phyloP scores from a whole-genome alignment of 805 yeast genomes.

The Sugiyamaella lignohabitans region DNA sequence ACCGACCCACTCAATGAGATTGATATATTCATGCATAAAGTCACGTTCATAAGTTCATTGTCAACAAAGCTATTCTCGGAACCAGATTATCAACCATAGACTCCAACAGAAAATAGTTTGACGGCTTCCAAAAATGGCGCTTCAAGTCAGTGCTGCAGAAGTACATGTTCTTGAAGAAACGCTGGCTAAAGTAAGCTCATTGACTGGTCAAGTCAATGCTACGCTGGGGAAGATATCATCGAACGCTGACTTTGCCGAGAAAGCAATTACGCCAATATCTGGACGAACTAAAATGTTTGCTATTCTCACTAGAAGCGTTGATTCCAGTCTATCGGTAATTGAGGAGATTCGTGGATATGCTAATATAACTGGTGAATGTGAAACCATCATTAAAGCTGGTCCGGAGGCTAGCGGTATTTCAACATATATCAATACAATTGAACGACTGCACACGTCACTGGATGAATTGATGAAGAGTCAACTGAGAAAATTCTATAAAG shows the following conservation, averaged over 20 bases:
- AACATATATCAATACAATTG: slow-evolving; percentile 22
- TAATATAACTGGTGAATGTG: slow-evolving; percentile 37
- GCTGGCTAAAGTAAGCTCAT: slow-evolving; percentile 48
- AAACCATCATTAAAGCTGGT: slow-evolving; percentile 27
- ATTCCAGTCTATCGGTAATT: slow-evolving; percentile 36
- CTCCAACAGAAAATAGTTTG: too few species aligned
- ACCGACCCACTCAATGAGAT: too few species aligned
- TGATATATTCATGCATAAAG: too few species aligned
- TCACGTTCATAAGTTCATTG: too few species aligned
- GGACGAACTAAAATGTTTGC: slow-evolving; percentile 53
- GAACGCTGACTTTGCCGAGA: slow-evolving; percentile 50
- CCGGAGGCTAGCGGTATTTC: slow-evolving; percentile 23
- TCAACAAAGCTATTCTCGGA: too few species aligned
- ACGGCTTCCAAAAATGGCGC: too few species aligned
- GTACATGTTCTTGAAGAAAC: slow-evolving; percentile 76
- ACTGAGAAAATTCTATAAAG: slow-evolving; percentile 49
- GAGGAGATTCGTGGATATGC: slow-evolving; percentile 37
- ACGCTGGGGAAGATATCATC: slow-evolving; percentile 50
- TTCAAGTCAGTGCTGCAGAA: slow-evolving; percentile 36
- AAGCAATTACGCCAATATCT: slow-evolving; percentile 65
- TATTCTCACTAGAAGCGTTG: slow-evolving; percentile 44
- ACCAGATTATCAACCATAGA: too few species aligned
- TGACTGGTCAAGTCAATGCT: slow-evolving; percentile 49
- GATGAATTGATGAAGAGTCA: slow-evolving; percentile 23
- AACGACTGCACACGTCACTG: slow-evolving; percentile 21